These are phyloP conservation scores for Acer campestre DNA, from an alignment of 345 rosid genomes.

Conservation along the genomic window DNA sequence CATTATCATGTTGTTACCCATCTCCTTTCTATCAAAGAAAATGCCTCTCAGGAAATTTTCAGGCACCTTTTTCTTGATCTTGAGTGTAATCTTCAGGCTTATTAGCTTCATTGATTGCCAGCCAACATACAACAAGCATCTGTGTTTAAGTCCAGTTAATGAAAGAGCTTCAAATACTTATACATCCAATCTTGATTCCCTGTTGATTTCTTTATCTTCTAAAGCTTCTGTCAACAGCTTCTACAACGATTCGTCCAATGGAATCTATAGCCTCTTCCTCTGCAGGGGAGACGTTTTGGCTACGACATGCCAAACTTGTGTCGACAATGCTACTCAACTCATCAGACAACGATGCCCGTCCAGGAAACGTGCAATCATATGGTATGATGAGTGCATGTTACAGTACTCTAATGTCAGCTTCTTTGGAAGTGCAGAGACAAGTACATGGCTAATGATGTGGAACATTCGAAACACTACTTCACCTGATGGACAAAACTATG, in stretches of 20 bases:
- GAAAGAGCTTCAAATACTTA: slow-evolving; percentile 14
- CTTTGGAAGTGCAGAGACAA: not conserved
- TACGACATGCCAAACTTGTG: slow-evolving; percentile 18
- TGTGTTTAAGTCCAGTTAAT: not conserved
- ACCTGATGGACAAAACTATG: slow-evolving; percentile 10
- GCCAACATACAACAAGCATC: not conserved
- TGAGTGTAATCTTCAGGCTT: not conserved
- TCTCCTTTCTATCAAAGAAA: not conserved
- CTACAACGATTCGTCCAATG: slow-evolving; percentile 29
- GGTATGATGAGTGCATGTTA: slow-evolving; percentile 32
- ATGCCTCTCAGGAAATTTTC: not conserved
- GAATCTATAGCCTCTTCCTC: slow-evolving; percentile 19
- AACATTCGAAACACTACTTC: slow-evolving; percentile 1
- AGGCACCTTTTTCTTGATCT: not conserved
- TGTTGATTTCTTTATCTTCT: not conserved
- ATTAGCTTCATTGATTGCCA: not conserved
- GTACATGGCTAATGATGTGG: not conserved
- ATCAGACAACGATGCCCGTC: not conserved
- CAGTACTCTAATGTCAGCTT: slow-evolving; percentile 33
- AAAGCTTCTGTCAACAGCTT: slow-evolving; percentile 27
- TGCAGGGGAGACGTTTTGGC: slow-evolving; percentile 30
- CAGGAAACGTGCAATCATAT: slow-evolving; percentile 25
- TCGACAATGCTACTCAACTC: slow-evolving; percentile 14
- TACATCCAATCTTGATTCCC: slow-evolving; percentile 1
- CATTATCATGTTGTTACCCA: not conserved